Evolutionary conservation across 2,329 filamentous ascomycete species (phyloP).

Genomic region (Fusarium luffae): DNA sequence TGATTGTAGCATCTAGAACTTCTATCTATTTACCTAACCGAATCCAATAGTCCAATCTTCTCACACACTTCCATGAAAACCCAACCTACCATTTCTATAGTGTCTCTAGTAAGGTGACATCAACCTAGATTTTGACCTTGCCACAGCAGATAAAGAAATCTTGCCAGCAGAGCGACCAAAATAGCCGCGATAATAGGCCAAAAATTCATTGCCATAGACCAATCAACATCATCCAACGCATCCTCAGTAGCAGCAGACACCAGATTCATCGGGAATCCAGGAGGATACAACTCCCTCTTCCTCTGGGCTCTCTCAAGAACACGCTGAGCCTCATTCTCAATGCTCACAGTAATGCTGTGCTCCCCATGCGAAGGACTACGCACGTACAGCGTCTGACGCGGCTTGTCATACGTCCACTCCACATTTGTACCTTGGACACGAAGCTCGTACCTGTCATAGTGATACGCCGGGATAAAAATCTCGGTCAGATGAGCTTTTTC

Average conservation of each 20-base stretch:
- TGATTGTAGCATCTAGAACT: neutral
- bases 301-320: conserved; percentile 27
- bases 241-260: conserved; percentile 32
- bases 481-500: conserved; percentile 49
- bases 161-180: conserved; percentile 14
- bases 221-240: conserved; percentile 35
- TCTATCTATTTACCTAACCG: neutral
- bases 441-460: conserved; percentile 49
- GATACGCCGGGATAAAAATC: conserved; percentile 54
- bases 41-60: neutral
- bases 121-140: neutral
- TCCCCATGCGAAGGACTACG: conserved; percentile 30
- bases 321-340: conserved; percentile 41
- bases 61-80: neutral
- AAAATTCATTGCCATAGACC: conserved; percentile 19
- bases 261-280: conserved; percentile 21
- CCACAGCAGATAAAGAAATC: neutral
- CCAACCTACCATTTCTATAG: neutral
- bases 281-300: conserved; percentile 26
- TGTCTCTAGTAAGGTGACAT: neutral
- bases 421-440: conserved; percentile 45
- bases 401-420: conserved; percentile 47
- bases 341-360: conserved; percentile 41
- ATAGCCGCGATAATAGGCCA: conserved; percentile 1
- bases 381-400: conserved; percentile 48